A percentile compares a stretch with the other conserved stretches of the same genome.
These are phyloP conservation scores for Leishmania braziliensis DNA, from an alignment of 208 protist species.

Conservation along the genomic window DNA sequence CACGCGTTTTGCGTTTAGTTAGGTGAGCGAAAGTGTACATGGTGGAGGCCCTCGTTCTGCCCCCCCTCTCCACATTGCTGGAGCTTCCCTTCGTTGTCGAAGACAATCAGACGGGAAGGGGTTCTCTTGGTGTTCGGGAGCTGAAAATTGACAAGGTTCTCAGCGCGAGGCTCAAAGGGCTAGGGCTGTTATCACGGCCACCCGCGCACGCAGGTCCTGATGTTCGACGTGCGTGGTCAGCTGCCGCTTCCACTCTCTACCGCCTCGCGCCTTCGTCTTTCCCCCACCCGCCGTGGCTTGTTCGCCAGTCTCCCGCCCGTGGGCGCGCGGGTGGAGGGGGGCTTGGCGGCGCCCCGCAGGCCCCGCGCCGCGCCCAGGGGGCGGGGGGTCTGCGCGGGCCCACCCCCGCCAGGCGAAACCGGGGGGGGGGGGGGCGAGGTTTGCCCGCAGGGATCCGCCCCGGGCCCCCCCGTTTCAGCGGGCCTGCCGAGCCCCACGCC, in stretches of 20 bases:
- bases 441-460: too few species aligned
- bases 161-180: not conserved
- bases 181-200: not conserved
- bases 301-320: too few species aligned
- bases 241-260: not conserved
- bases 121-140: not conserved
- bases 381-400: too few species aligned
- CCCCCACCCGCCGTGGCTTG: not conserved
- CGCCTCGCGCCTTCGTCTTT: not conserved
- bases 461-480: too few species aligned
- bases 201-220: not conserved
- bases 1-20: not conserved
- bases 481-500: too few species aligned
- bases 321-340: not conserved
- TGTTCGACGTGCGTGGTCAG: not conserved
- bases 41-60: not conserved
- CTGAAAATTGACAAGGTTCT: not conserved
- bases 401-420: too few species aligned
- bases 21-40: not conserved
- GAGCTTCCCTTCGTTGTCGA: not conserved
- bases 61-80: not conserved
- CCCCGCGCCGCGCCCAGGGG: too few species aligned
- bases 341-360: too few species aligned
- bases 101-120: not conserved
- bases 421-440: too few species aligned